These are phyloP conservation scores for Trypanosoma conorhini DNA, from an alignment of 208 protist genomes.

Conservation along the genomic window DNA sequence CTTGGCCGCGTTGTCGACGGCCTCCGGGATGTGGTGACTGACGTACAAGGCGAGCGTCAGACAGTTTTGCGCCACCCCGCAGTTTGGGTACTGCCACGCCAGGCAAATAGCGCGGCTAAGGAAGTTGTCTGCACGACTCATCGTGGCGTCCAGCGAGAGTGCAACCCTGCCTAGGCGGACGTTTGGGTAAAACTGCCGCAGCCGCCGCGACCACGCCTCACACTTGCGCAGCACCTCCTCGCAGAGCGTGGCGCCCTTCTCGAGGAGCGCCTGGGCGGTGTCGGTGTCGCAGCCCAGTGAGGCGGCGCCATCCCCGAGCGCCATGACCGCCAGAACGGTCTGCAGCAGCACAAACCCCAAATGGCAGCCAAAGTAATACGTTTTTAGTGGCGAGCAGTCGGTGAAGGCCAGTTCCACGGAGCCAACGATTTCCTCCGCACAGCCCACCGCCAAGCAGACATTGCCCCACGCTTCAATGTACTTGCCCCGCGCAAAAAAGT, in stretches of 20 bases:
- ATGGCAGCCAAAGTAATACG: slow-evolving; percentile 59
- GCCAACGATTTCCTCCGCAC: slow-evolving; percentile 74
- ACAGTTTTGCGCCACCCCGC: slow-evolving; percentile 60
- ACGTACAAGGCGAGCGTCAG: slow-evolving; percentile 69
- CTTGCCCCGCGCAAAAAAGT: slow-evolving; percentile 35
- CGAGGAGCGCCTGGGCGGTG: slow-evolving; percentile 1
- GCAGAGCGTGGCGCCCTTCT: slow-evolving; percentile 38
- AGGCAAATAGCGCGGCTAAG: slow-evolving; percentile 53
- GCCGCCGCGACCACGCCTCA: slow-evolving; percentile 40
- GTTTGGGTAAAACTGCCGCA: slow-evolving; percentile 63
- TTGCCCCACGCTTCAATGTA: slow-evolving; percentile 65
- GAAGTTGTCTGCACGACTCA: slow-evolving; percentile 40
- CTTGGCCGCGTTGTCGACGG: slow-evolving; percentile 56
- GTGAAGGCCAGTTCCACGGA: slow-evolving; percentile 73
- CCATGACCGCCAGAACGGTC: slow-evolving; percentile 40
- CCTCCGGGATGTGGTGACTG: slow-evolving; percentile 67
- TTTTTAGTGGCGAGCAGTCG: slow-evolving; percentile 63
- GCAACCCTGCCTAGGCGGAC: slow-evolving; percentile 45
- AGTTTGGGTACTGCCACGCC: slow-evolving; percentile 61
- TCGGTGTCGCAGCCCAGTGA: slow-evolving; percentile 8
- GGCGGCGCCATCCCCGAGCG: background rate
- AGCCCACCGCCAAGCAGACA: slow-evolving; percentile 62
- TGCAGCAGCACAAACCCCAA: slow-evolving; percentile 46
- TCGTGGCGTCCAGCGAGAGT: slow-evolving; percentile 31
- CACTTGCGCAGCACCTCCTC: slow-evolving; percentile 51